A percentile compares a stretch with the other conserved stretches of the same genome.
Evolutionary conservation across 768 basidiomycete genomes (phyloP).

Genomic region (Crucibulum laeve): DNA sequence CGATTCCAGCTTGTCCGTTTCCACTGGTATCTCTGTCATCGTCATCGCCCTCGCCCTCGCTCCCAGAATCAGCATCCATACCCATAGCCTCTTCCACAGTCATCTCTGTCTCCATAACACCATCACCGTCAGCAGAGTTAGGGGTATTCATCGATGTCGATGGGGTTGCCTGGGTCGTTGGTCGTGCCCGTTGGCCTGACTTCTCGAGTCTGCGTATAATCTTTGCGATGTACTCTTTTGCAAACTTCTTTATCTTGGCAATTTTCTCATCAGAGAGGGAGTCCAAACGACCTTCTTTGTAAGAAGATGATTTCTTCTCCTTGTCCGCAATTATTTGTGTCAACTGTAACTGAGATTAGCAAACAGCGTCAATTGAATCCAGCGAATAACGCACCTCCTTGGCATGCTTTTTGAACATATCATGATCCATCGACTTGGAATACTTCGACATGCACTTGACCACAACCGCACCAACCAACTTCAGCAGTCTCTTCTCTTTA

Average conservation of each 20-base stretch:
- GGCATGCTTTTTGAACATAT: constrained; percentile 91
- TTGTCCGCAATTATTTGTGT: constrained; percentile 87
- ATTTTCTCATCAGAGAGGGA: constrained; percentile 82
- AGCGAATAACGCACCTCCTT: constrained; percentile 65
- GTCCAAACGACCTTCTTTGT: constrained; percentile 70
- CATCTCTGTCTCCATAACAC: constrained; percentile 22
- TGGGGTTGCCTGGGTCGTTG: constrained; percentile 24
- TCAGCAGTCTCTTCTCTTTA: constrained; percentile 80
- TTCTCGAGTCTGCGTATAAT: constrained; percentile 67
- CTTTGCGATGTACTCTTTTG: constrained; percentile 88
- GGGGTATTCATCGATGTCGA: constrained; percentile 38
- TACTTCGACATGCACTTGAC: constrained; percentile 94
- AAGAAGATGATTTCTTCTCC: constrained; percentile 88
- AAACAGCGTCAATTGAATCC: background rate
- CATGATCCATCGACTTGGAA: constrained; percentile 65
- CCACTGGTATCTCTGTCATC: constrained; percentile 6
- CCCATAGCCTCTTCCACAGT: constrained; percentile 31
- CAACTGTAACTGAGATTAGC: constrained; percentile 46
- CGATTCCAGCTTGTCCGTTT: background rate
- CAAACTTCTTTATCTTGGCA: constrained; percentile 86
- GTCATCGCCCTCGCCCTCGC: constrained; percentile 17
- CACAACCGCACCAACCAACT: constrained; percentile 85
- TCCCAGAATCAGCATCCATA: constrained; percentile 23
- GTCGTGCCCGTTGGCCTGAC: constrained; percentile 25
- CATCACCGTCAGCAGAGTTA: constrained; percentile 30